Evolutionary conservation across 108 stramenopile species (phyloP), one percentile per base, ranked within the genome.

Genomic region (Aurantiochytrium sp.): DNA sequence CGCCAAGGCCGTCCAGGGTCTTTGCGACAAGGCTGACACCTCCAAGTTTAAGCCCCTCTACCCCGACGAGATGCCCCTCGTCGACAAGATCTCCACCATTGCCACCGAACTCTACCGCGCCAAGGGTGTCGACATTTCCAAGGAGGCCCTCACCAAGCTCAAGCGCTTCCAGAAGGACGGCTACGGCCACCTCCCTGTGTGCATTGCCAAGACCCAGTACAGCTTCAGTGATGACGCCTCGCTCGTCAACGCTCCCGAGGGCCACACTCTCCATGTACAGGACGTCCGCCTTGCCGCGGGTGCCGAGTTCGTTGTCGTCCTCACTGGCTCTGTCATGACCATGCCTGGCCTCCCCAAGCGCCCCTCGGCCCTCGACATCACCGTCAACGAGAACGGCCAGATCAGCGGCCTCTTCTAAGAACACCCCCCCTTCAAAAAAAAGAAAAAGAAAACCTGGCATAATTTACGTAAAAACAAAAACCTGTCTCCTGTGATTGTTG

Each of bases 141-240:
- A 53, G 49, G 76, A 83, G 76, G 76, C 76, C 44, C 12, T 53
- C 43, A 53, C 76, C 44, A 83, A 83, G 76, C 51, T 83, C 49
- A 83, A 83, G 76, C 19, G 28, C 23, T 83, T 83, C 76, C 23
- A 83, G 76, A 83, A 53, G 49, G 49, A 53, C n/a, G 76, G 76
- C n/a, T 83, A 83, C 76, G 51, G 51, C 44, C 12, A 83, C 76
- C 76, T 83, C 49, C 76, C 76, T 23, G 76, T 83, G 76, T 83
- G 76, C 76, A 83, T 83, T 23, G 76, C 76, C 76, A 83, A 83
- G 76, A 83, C 76, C n/a, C 76, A 83, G 76, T 83, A 83, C 76
- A 53, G 49, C 76, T 83, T 83, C 76, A 53, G 49, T 44, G 76
- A 83, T n/a, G 76, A 83, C 76, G 23, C 76, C 12, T n/a, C 76